A percentile compares a stretch with the other conserved stretches of the same genome.
Evolutionary conservation across 148 eudicot genomes (phyloP).

Genomic region (Agrostemma githago): DNA sequence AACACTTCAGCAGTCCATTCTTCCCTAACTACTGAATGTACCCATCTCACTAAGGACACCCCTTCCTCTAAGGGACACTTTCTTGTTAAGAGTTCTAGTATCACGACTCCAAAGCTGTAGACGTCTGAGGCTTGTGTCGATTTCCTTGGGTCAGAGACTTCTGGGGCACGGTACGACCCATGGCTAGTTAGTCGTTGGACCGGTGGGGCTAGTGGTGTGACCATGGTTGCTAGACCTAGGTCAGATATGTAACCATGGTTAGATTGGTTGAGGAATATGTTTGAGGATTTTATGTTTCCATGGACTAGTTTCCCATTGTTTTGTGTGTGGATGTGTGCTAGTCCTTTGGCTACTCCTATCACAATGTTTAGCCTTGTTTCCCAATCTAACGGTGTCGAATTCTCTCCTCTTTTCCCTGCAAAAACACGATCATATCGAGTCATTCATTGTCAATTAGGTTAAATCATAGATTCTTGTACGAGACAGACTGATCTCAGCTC

Average conservation of each 20-base stretch:
- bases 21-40: slow-evolving; percentile 74
- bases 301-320: slow-evolving; percentile 59
- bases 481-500: neutral
- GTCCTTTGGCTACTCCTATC: slow-evolving; percentile 62
- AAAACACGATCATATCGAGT: neutral
- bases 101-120: slow-evolving; percentile 70
- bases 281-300: slow-evolving; percentile 81
- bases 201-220: slow-evolving; percentile 43
- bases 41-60: slow-evolving; percentile 66
- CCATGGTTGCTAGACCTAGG: slow-evolving; percentile 60
- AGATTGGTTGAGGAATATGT: slow-evolving; percentile 65
- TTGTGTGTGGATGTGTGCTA: slow-evolving; percentile 57
- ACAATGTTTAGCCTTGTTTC: slow-evolving; percentile 57
- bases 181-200: slow-evolving; percentile 28
- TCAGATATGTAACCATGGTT: slow-evolving; percentile 57
- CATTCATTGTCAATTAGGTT: neutral
- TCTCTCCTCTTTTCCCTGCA: slow-evolving; percentile 57
- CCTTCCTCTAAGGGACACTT: slow-evolving; percentile 60
- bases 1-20: slow-evolving; percentile 97
- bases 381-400: slow-evolving; percentile 60
- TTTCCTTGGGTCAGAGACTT: slow-evolving; percentile 54
- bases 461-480: neutral
- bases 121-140: slow-evolving; percentile 69
- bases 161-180: slow-evolving; percentile 74
- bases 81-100: slow-evolving; percentile 82